A percentile compares a stretch with the other conserved stretches of the same genome.
phyloP scores from a whole-genome alignment of 257 asterid genomes.

The Gardenia jasminoides region DNA sequence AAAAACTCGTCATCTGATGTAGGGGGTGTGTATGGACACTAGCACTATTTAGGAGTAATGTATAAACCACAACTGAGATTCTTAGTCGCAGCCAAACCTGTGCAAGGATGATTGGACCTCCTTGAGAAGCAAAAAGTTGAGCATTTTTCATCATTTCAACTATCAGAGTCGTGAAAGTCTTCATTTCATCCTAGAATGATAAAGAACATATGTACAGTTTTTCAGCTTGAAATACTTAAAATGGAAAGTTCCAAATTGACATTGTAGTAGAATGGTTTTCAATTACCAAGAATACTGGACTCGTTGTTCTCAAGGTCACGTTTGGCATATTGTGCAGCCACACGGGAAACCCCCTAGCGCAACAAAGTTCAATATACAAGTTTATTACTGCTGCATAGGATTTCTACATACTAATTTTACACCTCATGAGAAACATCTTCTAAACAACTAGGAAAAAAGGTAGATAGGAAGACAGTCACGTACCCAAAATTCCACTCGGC shows the following conservation, averaged over 20 bases:
- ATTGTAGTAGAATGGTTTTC: not conserved
- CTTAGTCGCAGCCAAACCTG: slow-evolving; percentile 29
- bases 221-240: not conserved
- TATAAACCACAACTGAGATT: too few species aligned
- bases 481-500: slow-evolving; percentile 54
- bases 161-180: slow-evolving; percentile 32
- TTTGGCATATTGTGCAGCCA: slow-evolving; percentile 41
- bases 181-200: slow-evolving; percentile 36
- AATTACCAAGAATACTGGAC: slow-evolving; percentile 31
- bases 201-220: not conserved
- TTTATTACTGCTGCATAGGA: too few species aligned
- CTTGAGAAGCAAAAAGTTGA: slow-evolving; percentile 44
- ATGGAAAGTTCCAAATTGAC: not conserved
- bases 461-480: not conserved
- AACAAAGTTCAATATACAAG: not conserved
- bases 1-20: too few species aligned
- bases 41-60: too few species aligned
- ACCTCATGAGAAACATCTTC: not conserved
- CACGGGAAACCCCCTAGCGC: slow-evolving; percentile 43
- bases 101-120: slow-evolving; percentile 51
- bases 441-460: too few species aligned
- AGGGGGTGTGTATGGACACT: too few species aligned
- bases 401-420: too few species aligned
- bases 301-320: slow-evolving; percentile 36
- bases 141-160: slow-evolving; percentile 40